Conservation (phyloP, 441 rosid genomes). For the Codiaeum variegatum region DNA sequence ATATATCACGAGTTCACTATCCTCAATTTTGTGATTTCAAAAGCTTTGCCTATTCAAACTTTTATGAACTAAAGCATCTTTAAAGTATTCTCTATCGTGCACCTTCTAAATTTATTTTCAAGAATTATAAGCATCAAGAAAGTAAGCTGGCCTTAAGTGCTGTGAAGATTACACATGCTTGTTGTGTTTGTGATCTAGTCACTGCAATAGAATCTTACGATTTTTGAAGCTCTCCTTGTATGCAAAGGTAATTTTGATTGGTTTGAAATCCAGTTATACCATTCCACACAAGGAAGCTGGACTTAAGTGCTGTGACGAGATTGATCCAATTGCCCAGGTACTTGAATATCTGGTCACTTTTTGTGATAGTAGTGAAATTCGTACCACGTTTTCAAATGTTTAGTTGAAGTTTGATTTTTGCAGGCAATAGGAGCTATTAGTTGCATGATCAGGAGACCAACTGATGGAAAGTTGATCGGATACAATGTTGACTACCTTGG, state of each 20-base stretch:
- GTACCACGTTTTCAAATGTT: not conserved
- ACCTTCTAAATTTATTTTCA: too few relatives aligned
- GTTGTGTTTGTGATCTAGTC: not conserved
- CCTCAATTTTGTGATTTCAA: not conserved
- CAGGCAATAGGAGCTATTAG: constrained; percentile 56
- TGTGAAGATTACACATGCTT: too few relatives aligned
- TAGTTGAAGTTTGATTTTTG: not conserved
- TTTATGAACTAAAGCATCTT: not conserved
- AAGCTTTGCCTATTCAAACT: not conserved
- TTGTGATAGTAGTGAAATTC: not conserved
- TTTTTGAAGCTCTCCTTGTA: not conserved
- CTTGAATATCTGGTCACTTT: not conserved
- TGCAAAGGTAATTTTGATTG: not conserved
- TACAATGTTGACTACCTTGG: constrained; percentile 56
- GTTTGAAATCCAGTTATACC: constrained; percentile 36
- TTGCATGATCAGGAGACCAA: constrained; percentile 48
- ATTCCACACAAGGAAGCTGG: constrained; percentile 68
- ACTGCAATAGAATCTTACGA: not conserved
- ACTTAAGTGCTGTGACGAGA: constrained; percentile 53
- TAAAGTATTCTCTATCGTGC: too few relatives aligned
- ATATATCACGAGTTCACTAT: not conserved
- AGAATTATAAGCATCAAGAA: too few relatives aligned
- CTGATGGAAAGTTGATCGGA: constrained; percentile 52
- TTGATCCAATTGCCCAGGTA: constrained; percentile 64
- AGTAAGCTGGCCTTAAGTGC: too few relatives aligned